Percentiles rank a stretch among this genome's conserved stretches.
phyloP scores from a whole-genome alignment of 2,329 filamentous ascomycete genomes.

The Alternaria angustiovoidea region DNA sequence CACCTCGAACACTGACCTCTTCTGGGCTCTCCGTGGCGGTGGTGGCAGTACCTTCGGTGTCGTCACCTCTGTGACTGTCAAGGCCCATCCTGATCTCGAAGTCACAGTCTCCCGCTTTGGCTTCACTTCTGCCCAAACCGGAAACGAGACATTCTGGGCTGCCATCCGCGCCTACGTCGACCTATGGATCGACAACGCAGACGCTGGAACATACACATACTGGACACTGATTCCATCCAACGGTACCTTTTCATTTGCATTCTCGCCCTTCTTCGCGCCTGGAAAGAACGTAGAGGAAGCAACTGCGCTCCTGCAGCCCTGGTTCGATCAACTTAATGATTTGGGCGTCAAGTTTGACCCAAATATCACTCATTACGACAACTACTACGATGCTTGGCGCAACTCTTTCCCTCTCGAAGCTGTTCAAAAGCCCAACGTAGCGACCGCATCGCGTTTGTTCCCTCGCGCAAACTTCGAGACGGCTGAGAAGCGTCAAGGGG shows the following conservation, averaged over 20 bases:
- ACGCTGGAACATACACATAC: slow-evolving; percentile 48
- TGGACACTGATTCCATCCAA: slow-evolving; percentile 44
- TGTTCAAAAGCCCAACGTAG: slow-evolving; percentile 44
- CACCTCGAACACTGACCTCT: slow-evolving; percentile 43
- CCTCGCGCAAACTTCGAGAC: slow-evolving; percentile 47
- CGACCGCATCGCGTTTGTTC: slow-evolving; percentile 46
- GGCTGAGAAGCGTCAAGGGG: slow-evolving; percentile 40
- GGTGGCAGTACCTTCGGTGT: slow-evolving; percentile 48
- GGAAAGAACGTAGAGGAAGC: slow-evolving; percentile 43
- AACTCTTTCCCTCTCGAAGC: slow-evolving; percentile 47
- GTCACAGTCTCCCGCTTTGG: slow-evolving; percentile 44
- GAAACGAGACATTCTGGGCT: slow-evolving; percentile 49
- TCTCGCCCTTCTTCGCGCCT: slow-evolving; percentile 48
- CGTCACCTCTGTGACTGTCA: slow-evolving; percentile 45
- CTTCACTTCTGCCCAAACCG: slow-evolving; percentile 41
- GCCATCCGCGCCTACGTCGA: slow-evolving; percentile 41
- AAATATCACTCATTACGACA: slow-evolving; percentile 45
- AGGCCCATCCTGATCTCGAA: slow-evolving; percentile 44
- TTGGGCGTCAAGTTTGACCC: slow-evolving; percentile 44
- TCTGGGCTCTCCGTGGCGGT: slow-evolving; percentile 49
- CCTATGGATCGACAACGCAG: slow-evolving; percentile 47
- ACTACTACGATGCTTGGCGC: slow-evolving; percentile 45
- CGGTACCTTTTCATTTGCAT: slow-evolving; percentile 44
- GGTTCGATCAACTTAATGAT: slow-evolving; percentile 39
- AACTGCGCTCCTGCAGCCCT: slow-evolving; percentile 42